Evolutionary conservation across 108 stramenopile species (phyloP).

Genomic region (Stephanodiscus triporus): DNA sequence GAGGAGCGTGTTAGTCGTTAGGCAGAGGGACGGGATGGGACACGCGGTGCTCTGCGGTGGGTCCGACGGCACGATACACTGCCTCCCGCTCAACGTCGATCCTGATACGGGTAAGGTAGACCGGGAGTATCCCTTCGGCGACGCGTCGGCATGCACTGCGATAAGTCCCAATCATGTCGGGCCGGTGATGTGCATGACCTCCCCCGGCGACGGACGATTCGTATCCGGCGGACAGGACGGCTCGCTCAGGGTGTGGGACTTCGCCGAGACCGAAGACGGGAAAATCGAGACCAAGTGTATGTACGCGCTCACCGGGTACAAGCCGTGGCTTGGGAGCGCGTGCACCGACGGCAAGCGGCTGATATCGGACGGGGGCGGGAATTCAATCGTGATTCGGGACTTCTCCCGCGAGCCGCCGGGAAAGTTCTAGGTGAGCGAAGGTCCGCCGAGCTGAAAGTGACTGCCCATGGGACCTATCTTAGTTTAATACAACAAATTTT

Average conservation of each 20-base stretch:
- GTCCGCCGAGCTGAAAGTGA: too few relatives aligned
- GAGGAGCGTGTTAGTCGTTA: slow-evolving; percentile 51
- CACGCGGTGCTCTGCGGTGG: slow-evolving; percentile 57
- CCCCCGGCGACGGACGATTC: slow-evolving; percentile 58
- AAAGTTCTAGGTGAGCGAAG: too few relatives aligned
- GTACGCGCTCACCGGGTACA: slow-evolving; percentile 77
- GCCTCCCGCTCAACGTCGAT: slow-evolving; percentile 39
- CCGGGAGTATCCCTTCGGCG: slow-evolving; percentile 32
- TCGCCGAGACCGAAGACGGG: not conserved
- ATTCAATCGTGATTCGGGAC: slow-evolving; percentile 70
- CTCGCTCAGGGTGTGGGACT: slow-evolving; percentile 67
- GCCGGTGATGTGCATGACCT: slow-evolving; percentile 53
- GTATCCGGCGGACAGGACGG: slow-evolving; percentile 69
- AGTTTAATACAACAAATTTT: too few relatives aligned
- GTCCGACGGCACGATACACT: slow-evolving; percentile 53
- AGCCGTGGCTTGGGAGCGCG: slow-evolving; percentile 71
- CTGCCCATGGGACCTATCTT: too few relatives aligned
- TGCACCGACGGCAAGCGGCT: slow-evolving; percentile 61
- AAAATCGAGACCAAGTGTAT: slow-evolving; percentile 42
- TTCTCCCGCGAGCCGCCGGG: slow-evolving; percentile 49
- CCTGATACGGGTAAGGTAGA: slow-evolving; percentile 23
- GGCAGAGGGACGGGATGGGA: slow-evolving; percentile 26
- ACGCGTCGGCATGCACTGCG: slow-evolving; percentile 20
- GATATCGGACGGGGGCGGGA: slow-evolving; percentile 78
- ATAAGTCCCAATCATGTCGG: slow-evolving; percentile 56